These are phyloP conservation scores for Sporothrix dimorphospora DNA, from an alignment of 2,329 filamentous ascomycete species.

Conservation along the genomic window DNA sequence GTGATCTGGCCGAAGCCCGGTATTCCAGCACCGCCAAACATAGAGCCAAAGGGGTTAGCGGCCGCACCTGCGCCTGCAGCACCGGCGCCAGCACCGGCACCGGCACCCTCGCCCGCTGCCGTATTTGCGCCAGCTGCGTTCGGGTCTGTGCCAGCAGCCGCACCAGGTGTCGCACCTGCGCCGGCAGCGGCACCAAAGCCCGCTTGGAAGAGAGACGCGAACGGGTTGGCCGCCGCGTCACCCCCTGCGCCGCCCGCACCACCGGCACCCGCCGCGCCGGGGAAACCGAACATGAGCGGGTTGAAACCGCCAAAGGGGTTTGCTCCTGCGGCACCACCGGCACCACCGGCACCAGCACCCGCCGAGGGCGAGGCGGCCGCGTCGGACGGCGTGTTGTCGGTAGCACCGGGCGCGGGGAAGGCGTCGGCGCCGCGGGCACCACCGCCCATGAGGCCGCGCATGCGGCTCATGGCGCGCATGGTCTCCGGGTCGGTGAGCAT, in stretches of 20 bases:
- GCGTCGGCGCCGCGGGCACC: slow-evolving; percentile 47
- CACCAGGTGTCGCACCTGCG: background rate
- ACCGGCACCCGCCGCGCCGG: background rate
- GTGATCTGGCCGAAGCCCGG: slow-evolving; percentile 50
- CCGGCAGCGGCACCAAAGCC: background rate
- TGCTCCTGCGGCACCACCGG: slow-evolving; percentile 27
- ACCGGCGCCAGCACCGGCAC: slow-evolving; percentile 33
- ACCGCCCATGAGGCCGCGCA: slow-evolving; percentile 72
- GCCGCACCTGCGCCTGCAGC: slow-evolving; percentile 26
- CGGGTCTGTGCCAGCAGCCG: background rate
- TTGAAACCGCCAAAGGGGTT: slow-evolving; percentile 33
- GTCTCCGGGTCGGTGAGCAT: slow-evolving; percentile 93
- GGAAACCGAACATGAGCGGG: slow-evolving; percentile 26
- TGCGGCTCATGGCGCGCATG: slow-evolving; percentile 77
- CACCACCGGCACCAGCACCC: slow-evolving; percentile 29
- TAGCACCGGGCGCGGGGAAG: slow-evolving; percentile 90
- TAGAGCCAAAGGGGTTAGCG: slow-evolving; percentile 34
- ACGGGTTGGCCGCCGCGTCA: slow-evolving; percentile 42
- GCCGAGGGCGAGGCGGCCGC: slow-evolving; percentile 40
- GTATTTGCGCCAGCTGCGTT: slow-evolving; percentile 1
- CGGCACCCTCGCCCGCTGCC: slow-evolving; percentile 32
- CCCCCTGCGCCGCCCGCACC: slow-evolving; percentile 27
- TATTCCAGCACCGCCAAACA: slow-evolving; percentile 51
- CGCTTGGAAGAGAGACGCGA: slow-evolving; percentile 36
- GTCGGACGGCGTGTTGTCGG: slow-evolving; percentile 75